Evolutionary conservation across 2,329 filamentous ascomycete genomes (phyloP), one percentile per base, ranked within the genome.

Genomic region (Trichoderma gracile): DNA sequence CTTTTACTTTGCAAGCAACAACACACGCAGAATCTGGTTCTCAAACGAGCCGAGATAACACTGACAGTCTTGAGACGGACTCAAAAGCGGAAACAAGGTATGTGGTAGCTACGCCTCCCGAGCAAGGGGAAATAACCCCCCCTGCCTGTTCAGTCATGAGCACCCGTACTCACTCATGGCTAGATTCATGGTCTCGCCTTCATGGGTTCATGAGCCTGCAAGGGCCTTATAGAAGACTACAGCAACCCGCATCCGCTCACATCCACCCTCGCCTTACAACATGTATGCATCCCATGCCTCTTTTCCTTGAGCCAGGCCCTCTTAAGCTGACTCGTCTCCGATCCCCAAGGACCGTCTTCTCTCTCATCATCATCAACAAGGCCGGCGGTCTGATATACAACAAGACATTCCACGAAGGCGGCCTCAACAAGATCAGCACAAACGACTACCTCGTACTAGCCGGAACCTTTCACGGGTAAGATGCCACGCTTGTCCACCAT

Each of bases 321-420:
- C 27, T 21, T 15, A 15, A 38, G 5, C 40, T 38, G 38, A 38
- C 47, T n/a, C 15, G 17, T 33, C 58, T 59, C 47, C 54, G 46
- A 38, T n/a, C 55, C 60, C 71, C 33, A 38, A 38, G 93, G 95
- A 91, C 93, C 69, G 90, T 99, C 77, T 95, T 96, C 78, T 89
- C 93, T 65, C 89, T 99, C 74, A 93, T 98, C 76, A 90, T 99
- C 76, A 97, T 99, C 82, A 98, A 97, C 84, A 99, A 99, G 84
- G 93, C 95, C 69, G 95, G 93, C 66, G 95, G 95, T 72, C 85
- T 99, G 61, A 89, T 99, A 78, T 99, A 96, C 83, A 94, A 98
- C 79, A 92, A 93, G 71, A 91, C 92, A 74, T 98, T 99, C 77
- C 89, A 93, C 72, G 87, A 94, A 49, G 90, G 87, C 66, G 91